Percentiles rank a stretch among this genome's conserved stretches.
phyloP scores from a whole-genome alignment of 2,329 filamentous ascomycete species.

The Neopestalotiopsis sp. region DNA sequence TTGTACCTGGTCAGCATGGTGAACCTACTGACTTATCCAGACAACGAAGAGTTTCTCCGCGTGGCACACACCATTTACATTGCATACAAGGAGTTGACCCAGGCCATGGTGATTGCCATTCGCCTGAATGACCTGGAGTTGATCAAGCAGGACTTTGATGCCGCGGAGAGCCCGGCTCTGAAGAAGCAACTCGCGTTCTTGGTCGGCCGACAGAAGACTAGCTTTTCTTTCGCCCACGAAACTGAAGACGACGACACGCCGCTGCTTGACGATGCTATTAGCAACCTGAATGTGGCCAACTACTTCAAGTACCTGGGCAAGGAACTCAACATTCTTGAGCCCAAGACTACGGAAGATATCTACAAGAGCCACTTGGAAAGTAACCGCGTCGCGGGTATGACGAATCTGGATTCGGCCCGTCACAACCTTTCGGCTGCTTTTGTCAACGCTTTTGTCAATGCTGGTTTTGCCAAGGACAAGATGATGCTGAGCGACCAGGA shows the following conservation, averaged over 20 bases:
- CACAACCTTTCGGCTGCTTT: slow-evolving; percentile 97
- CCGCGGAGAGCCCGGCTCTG: slow-evolving; percentile 79
- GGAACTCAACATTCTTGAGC: slow-evolving; percentile 95
- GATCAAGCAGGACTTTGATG: slow-evolving; percentile 81
- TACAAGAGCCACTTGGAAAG: slow-evolving; percentile 99
- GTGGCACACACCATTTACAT: slow-evolving; percentile 95
- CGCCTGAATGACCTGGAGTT: slow-evolving; percentile 86
- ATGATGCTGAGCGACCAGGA: slow-evolving; percentile 93
- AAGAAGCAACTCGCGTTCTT: slow-evolving; percentile 96
- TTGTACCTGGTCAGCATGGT: slow-evolving; percentile 99
- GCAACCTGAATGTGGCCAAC: slow-evolving; percentile 86
- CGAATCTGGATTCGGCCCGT: slow-evolving; percentile 91
- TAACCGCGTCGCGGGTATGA: slow-evolving; percentile 88
- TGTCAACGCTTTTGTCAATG: slow-evolving; percentile 96
- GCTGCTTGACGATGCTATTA: slow-evolving; percentile 81
- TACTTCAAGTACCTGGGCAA: slow-evolving; percentile 95
- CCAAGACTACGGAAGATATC: slow-evolving; percentile 96
- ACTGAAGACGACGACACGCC: slow-evolving; percentile 65
- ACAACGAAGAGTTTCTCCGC: slow-evolving; percentile 93
- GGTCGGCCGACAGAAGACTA: slow-evolving; percentile 89
- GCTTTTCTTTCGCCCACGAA: slow-evolving; percentile 67
- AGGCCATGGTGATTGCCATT: slow-evolving; percentile 94
- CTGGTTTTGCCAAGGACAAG: slow-evolving; percentile 94
- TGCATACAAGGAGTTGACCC: slow-evolving; percentile 88
- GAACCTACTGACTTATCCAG: slow-evolving; percentile 93